A percentile compares a stretch with the other conserved stretches of the same genome.
Conservation (phyloP, 2,329 filamentous ascomycete genomes). For the Sporothrix brunneoviolacea region DNA sequence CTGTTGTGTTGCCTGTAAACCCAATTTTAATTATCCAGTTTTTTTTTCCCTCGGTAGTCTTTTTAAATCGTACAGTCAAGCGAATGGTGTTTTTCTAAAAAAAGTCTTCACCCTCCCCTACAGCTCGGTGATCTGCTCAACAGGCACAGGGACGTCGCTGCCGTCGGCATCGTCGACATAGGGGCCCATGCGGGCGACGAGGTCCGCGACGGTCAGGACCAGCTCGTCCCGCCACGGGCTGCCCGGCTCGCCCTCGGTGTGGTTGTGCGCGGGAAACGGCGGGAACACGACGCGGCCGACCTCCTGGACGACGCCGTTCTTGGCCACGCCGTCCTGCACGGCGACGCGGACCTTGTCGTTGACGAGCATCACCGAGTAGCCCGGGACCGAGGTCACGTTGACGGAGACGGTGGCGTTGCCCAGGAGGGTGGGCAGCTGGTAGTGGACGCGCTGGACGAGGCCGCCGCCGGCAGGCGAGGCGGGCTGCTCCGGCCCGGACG, state of each 20-base stretch:
- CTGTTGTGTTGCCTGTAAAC: not conserved
- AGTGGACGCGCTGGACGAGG: constrained; percentile 52
- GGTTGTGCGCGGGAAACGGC: constrained; percentile 45
- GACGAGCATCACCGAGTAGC: constrained; percentile 64
- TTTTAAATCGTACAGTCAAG: too few species aligned
- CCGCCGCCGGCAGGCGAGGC: constrained; percentile 32
- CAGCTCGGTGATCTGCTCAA: not conserved
- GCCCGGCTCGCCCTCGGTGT: not conserved
- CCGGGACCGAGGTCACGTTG: constrained; percentile 62
- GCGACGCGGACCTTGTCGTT: constrained; percentile 65
- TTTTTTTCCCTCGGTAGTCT: too few species aligned
- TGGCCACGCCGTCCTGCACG: constrained; percentile 63
- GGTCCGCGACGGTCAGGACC: constrained; percentile 10
- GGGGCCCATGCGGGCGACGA: constrained; percentile 12
- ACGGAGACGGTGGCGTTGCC: constrained; percentile 59
- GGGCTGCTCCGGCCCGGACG: constrained; percentile 21
- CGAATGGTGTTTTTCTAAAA: too few species aligned
- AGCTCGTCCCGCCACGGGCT: constrained; percentile 1
- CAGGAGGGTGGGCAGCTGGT: constrained; percentile 69
- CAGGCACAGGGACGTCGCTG: not conserved
- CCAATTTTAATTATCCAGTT: too few species aligned
- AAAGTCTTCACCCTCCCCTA: too few species aligned
- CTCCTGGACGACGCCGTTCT: constrained; percentile 78
- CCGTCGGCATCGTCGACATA: constrained; percentile 14
- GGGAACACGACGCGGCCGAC: constrained; percentile 69